These are phyloP conservation scores for Pyrus pyrifolia DNA, from an alignment of 306 rosid genomes.

Conservation along the genomic window DNA sequence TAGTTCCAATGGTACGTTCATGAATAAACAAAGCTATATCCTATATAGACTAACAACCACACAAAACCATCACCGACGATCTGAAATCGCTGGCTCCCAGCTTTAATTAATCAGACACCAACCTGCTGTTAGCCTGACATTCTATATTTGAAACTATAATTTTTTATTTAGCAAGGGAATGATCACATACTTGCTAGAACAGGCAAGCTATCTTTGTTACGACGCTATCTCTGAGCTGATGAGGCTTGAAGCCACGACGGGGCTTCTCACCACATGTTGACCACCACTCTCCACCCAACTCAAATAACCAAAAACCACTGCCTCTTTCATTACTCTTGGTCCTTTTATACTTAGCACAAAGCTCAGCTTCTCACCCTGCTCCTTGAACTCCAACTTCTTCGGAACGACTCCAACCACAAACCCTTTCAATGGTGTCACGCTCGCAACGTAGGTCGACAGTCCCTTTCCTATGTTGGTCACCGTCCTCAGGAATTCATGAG, in stretches of 20 bases:
- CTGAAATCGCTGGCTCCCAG: background rate
- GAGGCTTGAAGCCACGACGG: slow-evolving; percentile 44
- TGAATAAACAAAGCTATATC: background rate
- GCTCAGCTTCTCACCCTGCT: slow-evolving; percentile 31
- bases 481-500: slow-evolving; percentile 36
- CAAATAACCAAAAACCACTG: slow-evolving; percentile 38
- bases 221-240: slow-evolving; percentile 2
- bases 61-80: background rate
- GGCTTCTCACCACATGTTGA: slow-evolving; percentile 45
- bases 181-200: background rate
- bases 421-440: slow-evolving; percentile 28
- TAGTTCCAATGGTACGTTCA: background rate
- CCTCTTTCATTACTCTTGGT: background rate
- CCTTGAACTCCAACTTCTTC: slow-evolving; percentile 29
- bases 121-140: background rate
- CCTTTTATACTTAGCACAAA: slow-evolving; percentile 43
- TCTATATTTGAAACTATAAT: background rate
- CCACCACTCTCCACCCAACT: slow-evolving; percentile 36
- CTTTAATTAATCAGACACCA: background rate
- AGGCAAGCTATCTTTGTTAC: background rate
- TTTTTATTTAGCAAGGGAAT: background rate
- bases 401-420: slow-evolving; percentile 36
- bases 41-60: background rate
- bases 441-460: slow-evolving; percentile 32
- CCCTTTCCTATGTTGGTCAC: slow-evolving; percentile 52